Evolutionary conservation across 768 basidiomycete genomes (phyloP).

Genomic region (Rhizopogon rudus): DNA sequence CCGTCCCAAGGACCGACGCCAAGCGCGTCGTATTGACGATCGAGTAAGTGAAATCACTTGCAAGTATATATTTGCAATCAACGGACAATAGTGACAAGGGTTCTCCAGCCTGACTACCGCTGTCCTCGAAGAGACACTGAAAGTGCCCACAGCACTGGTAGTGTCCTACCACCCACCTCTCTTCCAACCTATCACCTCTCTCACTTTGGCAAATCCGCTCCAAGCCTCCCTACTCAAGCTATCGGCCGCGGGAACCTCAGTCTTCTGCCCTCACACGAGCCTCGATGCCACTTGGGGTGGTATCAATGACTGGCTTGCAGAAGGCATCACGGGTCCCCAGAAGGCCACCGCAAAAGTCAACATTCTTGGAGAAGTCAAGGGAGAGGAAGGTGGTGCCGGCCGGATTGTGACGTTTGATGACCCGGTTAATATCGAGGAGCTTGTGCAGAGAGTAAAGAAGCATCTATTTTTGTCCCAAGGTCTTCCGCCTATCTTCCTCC

Average conservation of each 20-base stretch:
- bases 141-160: slow-evolving; percentile 57
- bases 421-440: slow-evolving; percentile 51
- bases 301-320: slow-evolving; percentile 86
- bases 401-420: slow-evolving; percentile 59
- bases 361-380: slow-evolving; percentile 35
- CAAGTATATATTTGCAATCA: slow-evolving; percentile 8
- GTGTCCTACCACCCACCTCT: slow-evolving; percentile 85
- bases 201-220: slow-evolving; percentile 75
- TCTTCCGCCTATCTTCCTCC: slow-evolving; percentile 22
- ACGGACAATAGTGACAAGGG: slow-evolving; percentile 1
- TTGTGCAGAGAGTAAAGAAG: slow-evolving; percentile 66
- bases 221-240: slow-evolving; percentile 79
- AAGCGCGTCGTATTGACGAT: slow-evolving; percentile 63
- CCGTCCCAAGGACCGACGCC: slow-evolving; percentile 39
- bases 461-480: slow-evolving; percentile 57
- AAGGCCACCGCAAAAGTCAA: slow-evolving; percentile 25
- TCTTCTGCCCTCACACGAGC: slow-evolving; percentile 87
- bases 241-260: slow-evolving; percentile 75
- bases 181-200: slow-evolving; percentile 66
- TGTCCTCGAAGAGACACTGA: slow-evolving; percentile 65
- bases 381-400: slow-evolving; percentile 58
- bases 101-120: slow-evolving; percentile 61
- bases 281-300: slow-evolving; percentile 83
- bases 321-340: slow-evolving; percentile 38
- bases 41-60: slow-evolving; percentile 41